Percentiles rank a stretch among this genome's conserved stretches.
Conservation (phyloP, 225 moss, liverwort and hornwort genomes). For the Pseudoscleropodium purum region DNA sequence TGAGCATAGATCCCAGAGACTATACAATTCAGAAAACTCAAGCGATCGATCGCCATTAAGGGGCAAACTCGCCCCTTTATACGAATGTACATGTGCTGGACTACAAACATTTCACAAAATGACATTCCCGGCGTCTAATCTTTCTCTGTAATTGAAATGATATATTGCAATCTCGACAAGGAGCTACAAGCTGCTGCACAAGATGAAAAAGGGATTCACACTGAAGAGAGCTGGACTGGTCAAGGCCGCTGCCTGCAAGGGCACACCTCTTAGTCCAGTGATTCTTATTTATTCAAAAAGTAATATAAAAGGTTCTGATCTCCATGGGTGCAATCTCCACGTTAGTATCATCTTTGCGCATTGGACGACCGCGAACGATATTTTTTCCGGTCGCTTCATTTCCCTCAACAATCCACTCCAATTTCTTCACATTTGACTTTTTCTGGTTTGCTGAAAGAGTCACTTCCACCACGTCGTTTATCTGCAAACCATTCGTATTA, state of each 20-base stretch:
- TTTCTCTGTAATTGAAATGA: neutral
- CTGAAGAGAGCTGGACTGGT: neutral
- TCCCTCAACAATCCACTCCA: conserved; percentile 63
- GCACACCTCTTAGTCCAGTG: neutral
- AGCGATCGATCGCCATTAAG: neutral
- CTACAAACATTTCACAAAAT: neutral
- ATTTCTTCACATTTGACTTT: conserved; percentile 50
- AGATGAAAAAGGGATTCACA: neutral
- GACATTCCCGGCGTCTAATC: neutral
- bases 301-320: conserved; percentile 68
- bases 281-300: neutral
- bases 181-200: neutral
- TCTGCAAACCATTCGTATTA: conserved; percentile 31
- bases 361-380: conserved; percentile 45
- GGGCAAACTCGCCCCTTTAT: neutral
- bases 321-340: conserved; percentile 91
- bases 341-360: conserved; percentile 26
- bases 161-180: neutral
- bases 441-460: conserved; percentile 75
- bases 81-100: neutral
- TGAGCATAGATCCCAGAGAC: neutral
- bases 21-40: neutral
- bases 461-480: conserved; percentile 52
- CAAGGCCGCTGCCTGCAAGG: neutral
- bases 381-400: neutral